phyloP scores from a whole-genome alignment of 805 yeast species.

The Jamesozyma jinghongensis region DNA sequence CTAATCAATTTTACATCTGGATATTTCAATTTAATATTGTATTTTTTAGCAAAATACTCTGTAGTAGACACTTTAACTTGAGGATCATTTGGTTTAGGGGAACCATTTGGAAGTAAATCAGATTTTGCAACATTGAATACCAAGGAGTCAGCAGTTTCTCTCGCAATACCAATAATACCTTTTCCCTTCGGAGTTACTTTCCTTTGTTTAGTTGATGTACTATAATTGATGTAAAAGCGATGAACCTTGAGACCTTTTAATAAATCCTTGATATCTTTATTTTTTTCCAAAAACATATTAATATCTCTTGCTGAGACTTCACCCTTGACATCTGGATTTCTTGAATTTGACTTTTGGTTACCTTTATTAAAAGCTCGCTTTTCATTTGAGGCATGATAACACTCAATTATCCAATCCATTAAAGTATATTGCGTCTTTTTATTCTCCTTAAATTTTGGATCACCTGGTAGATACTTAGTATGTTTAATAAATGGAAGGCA shows the following conservation, averaged over 20 bases:
- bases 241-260: constrained; percentile 16
- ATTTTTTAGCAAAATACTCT: constrained; percentile 12
- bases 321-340: neutral
- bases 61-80: constrained; percentile 9
- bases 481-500: constrained; percentile 15
- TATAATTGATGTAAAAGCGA: constrained; percentile 17
- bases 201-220: constrained; percentile 8
- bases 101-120: constrained; percentile 6
- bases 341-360: neutral
- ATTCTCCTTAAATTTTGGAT: constrained; percentile 13
- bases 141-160: constrained; percentile 16
- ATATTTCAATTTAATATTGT: constrained; percentile 13
- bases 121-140: constrained; percentile 11
- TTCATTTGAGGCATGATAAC: constrained; percentile 8
- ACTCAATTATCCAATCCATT: constrained; percentile 18
- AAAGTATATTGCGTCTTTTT: constrained; percentile 10
- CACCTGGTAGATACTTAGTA: constrained; percentile 18
- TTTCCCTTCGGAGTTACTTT: constrained; percentile 7
- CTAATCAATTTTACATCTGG: constrained; percentile 15
- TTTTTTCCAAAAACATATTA: constrained; percentile 13
- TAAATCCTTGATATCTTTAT: constrained; percentile 11
- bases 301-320: constrained; percentile 11
- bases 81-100: constrained; percentile 7
- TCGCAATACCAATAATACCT: constrained; percentile 13
- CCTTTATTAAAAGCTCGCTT: constrained; percentile 2